These are phyloP conservation scores for Ustilago nuda DNA, from an alignment of 1,284 basidiomycete species.

Conservation along the genomic window DNA sequence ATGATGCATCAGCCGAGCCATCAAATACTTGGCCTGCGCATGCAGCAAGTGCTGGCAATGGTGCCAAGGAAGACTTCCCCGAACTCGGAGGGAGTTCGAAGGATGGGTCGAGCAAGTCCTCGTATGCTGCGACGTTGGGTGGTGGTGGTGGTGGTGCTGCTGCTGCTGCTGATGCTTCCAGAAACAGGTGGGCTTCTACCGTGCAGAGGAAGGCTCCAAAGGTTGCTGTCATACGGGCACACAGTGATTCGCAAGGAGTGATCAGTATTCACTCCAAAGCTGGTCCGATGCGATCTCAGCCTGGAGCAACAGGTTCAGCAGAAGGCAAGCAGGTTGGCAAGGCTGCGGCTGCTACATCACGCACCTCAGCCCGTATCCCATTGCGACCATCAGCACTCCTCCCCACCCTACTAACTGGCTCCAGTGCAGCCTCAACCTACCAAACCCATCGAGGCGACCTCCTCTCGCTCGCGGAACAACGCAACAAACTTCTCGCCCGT, in stretches of 20 bases:
- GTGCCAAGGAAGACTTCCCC: constrained; percentile 81
- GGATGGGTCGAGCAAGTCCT: constrained; percentile 23
- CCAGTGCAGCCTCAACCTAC: constrained; percentile 80
- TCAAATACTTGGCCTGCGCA: background rate
- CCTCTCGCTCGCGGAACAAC: constrained; percentile 87
- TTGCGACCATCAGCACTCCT: constrained; percentile 84
- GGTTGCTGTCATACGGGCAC: constrained; percentile 28
- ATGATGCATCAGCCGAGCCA: constrained; percentile 70
- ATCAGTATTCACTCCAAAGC: constrained; percentile 43
- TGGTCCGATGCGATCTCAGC: constrained; percentile 23
- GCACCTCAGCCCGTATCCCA: constrained; percentile 70
- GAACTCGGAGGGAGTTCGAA: constrained; percentile 73
- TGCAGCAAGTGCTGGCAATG: constrained; percentile 1
- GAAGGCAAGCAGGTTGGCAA: constrained; percentile 12
- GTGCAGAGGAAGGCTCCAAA: constrained; percentile 40
- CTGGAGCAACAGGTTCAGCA: background rate
- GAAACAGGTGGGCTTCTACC: constrained; percentile 60
- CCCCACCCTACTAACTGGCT: constrained; percentile 78
- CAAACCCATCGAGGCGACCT: constrained; percentile 86
- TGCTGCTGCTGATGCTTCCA: constrained; percentile 40
- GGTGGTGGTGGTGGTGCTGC: constrained; percentile 17
- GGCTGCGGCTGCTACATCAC: constrained; percentile 1
- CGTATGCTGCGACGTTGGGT: constrained; percentile 41
- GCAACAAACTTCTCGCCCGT: constrained; percentile 92
- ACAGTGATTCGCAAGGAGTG: constrained; percentile 30